A percentile compares a stretch with the other conserved stretches of the same genome.
Conservation (phyloP, 257 asterid genomes). For the Solanum raphanifolium region DNA sequence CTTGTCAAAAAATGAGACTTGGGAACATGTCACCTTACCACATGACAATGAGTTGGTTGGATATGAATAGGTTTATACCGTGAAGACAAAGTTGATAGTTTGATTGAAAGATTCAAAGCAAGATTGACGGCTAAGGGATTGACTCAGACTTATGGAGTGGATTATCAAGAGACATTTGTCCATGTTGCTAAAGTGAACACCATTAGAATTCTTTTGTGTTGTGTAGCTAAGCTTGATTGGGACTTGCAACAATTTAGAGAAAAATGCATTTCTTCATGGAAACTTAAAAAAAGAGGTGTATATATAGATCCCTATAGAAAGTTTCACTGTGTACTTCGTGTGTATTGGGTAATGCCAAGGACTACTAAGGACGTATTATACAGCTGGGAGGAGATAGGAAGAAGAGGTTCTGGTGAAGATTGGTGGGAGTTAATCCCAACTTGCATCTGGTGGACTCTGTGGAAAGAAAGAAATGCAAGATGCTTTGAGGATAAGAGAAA, state of each 20-base stretch:
- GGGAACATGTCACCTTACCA: background rate
- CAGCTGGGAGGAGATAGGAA: too few species aligned
- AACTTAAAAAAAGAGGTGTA: background rate
- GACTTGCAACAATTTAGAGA: background rate
- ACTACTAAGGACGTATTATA: too few species aligned
- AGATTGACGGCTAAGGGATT: background rate
- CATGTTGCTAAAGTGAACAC: background rate
- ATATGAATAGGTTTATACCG: background rate
- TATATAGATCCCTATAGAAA: background rate
- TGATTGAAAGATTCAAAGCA: background rate
- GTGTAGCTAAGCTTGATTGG: background rate
- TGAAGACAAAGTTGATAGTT: background rate
- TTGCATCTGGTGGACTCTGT: too few species aligned
- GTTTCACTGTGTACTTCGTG: too few species aligned
- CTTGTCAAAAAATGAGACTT: background rate
- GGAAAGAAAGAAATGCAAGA: too few species aligned
- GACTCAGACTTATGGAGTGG: background rate
- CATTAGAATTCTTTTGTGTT: background rate
- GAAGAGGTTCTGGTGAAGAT: too few species aligned
- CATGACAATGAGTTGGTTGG: background rate
- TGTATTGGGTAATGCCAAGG: too few species aligned
- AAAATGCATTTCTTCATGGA: background rate
- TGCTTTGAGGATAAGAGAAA: too few species aligned
- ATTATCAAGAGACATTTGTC: background rate
- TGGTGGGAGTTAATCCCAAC: too few species aligned